These are phyloP conservation scores for Phytophthora pini DNA, from an alignment of 352 stramenopile species.

Conservation along the genomic window DNA sequence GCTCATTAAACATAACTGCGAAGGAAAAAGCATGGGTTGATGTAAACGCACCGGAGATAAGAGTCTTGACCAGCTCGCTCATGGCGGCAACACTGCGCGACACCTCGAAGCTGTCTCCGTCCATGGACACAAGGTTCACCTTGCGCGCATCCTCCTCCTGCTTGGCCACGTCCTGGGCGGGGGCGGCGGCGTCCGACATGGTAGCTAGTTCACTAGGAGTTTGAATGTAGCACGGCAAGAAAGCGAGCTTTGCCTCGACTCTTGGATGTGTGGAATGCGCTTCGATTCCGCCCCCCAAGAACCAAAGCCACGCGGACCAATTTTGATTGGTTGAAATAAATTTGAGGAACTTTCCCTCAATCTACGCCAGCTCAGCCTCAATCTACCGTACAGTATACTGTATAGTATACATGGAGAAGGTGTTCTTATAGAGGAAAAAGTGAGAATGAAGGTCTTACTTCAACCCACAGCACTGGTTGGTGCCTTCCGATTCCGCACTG, in stretches of 20 bases:
- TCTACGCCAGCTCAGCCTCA: neutral
- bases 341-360: neutral
- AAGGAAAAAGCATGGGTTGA: neutral
- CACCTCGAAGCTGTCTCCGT: conserved; percentile 97
- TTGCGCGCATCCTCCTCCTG: conserved; percentile 84
- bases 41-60: conserved; percentile 90
- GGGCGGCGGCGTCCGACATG: conserved; percentile 66
- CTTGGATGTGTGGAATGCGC: conserved; percentile 15
- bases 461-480: conserved; percentile 7
- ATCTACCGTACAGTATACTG: neutral
- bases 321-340: conserved; percentile 7
- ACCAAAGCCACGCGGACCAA: conserved; percentile 14
- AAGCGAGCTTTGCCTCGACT: conserved; percentile 16
- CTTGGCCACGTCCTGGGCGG: conserved; percentile 50
- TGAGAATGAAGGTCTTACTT: conserved; percentile 19
- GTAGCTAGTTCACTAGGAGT: conserved; percentile 10
- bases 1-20: neutral
- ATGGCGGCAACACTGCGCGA: conserved; percentile 94
- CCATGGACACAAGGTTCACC: conserved; percentile 92
- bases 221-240: conserved; percentile 27
- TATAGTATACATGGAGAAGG: neutral
- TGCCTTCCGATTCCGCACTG: conserved; percentile 12
- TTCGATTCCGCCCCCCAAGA: neutral
- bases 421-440: conserved; percentile 5
- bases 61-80: conserved; percentile 98